Conservation (phyloP, 106 monocot genomes). For the Dendrobium catenatum region DNA sequence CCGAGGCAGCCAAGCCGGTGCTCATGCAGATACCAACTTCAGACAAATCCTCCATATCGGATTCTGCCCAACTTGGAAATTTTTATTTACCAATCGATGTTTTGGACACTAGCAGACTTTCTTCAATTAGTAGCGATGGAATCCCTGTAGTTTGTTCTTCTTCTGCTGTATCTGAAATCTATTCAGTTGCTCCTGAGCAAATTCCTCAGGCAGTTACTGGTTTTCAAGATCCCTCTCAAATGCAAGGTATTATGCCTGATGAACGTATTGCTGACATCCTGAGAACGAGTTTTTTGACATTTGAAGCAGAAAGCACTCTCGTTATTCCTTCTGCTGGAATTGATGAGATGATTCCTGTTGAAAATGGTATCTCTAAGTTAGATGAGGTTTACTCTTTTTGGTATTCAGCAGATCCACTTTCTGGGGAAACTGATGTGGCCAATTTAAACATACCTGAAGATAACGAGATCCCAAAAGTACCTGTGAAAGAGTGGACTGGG, state of each 20-base stretch:
- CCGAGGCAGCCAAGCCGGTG: neutral
- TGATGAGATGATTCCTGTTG: neutral
- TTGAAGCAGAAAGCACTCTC: neutral
- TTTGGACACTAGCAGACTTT: neutral
- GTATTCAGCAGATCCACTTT: conserved; percentile 27
- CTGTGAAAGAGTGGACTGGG: neutral
- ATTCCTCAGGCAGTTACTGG: neutral
- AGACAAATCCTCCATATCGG: no score
- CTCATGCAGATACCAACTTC: no score
- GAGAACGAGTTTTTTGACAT: neutral
- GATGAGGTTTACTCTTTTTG: conserved; percentile 15
- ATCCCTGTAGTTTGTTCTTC: no score
- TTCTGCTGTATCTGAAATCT: neutral
- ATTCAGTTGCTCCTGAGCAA: neutral
- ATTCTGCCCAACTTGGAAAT: neutral
- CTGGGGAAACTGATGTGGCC: conserved; percentile 14
- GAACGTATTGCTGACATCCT: neutral
- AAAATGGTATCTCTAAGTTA: neutral
- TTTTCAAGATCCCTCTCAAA: neutral
- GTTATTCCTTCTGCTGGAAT: neutral
- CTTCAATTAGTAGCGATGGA: no score
- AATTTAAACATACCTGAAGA: conserved; percentile 21
- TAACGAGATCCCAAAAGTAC: conserved; percentile 6
- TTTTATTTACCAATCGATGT: neutral
- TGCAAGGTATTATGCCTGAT: neutral